A percentile compares a stretch with the other conserved stretches of the same genome.
Evolutionary conservation across 2,329 filamentous ascomycete genomes (phyloP).

Genomic region (Daldinia sp.): DNA sequence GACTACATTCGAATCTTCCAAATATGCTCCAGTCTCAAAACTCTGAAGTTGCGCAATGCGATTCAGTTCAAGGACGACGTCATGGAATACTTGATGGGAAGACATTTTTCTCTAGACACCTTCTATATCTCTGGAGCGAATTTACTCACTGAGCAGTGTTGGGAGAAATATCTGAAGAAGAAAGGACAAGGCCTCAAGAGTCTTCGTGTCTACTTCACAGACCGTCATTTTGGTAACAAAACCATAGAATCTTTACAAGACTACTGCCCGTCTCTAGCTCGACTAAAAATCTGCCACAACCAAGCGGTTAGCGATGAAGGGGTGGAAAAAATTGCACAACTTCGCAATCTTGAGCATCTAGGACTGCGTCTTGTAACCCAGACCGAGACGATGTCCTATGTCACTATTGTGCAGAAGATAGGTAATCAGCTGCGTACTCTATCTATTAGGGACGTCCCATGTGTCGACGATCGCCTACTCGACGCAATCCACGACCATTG

Average conservation of each 20-base stretch:
- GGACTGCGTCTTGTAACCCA: slow-evolving; percentile 72
- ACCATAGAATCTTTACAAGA: slow-evolving; percentile 68
- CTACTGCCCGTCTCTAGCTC: slow-evolving; percentile 72
- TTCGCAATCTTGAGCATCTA: slow-evolving; percentile 75
- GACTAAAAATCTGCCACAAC: slow-evolving; percentile 84
- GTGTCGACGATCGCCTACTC: slow-evolving; percentile 74
- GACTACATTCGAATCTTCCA: slow-evolving; percentile 86
- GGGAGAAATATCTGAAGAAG: slow-evolving; percentile 72
- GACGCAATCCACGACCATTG: slow-evolving; percentile 76
- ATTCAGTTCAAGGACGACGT: slow-evolving; percentile 90
- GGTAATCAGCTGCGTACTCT: slow-evolving; percentile 77
- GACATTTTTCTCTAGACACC: slow-evolving; percentile 72
- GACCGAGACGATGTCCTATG: slow-evolving; percentile 65
- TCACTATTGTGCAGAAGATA: slow-evolving; percentile 66
- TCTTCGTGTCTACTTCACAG: slow-evolving; percentile 83
- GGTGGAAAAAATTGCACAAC: slow-evolving; percentile 68
- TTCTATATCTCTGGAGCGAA: slow-evolving; percentile 87
- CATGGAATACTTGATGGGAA: slow-evolving; percentile 80
- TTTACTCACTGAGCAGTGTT: slow-evolving; percentile 78
- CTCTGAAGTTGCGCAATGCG: slow-evolving; percentile 81
- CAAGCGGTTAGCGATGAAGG: slow-evolving; percentile 74
- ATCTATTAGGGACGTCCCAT: slow-evolving; percentile 74
- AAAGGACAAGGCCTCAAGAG: slow-evolving; percentile 72
- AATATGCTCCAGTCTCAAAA: slow-evolving; percentile 71
- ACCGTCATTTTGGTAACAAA: slow-evolving; percentile 80